Base-by-base conservation (phyloP, 2,329 filamentous ascomycete species). In the Verticillium isaacii region DNA sequence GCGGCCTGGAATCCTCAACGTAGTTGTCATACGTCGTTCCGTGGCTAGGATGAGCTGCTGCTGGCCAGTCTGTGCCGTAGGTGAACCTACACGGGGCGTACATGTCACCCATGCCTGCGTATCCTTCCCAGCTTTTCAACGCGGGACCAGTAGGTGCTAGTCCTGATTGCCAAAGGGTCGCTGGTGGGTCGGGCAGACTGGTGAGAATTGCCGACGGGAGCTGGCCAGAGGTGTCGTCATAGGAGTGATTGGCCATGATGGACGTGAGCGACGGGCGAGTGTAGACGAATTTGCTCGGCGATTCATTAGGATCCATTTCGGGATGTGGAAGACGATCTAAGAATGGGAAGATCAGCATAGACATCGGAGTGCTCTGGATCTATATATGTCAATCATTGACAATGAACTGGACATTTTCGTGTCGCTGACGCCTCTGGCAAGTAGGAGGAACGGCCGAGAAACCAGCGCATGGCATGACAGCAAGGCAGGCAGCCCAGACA, bases 261-360 rank as follows among this genome's bases (percentile, higher is more conserved):
- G 15, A 25, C 36, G 9, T 52, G 32, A 14, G 9, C 3, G 12
- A 23, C 15, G 17, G 17, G 32, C 12, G 17, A 58, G 56, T 37
- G 57, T 65, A 64, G 45, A 60, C 61, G 62, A 63, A 64, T 23
- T 17, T 36, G 34, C 62, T 63, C 4, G 59, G 59, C n/a, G 62
- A 63, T 11, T 15, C 19, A 19, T 55, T 32, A 52, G 58, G 50
- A 11, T 52, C 25, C 8, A 29, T 32, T 2, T 61, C 39, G 23
- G 19, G 25, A 32, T 61, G 11, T 32, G 19, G 32, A 58, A 8
- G 34, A 25, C 34, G 12, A 60, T 32, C 23, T 19, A 7, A 14
- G 23, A 12, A 61, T 19, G 50, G 23, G 50, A 34, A 19, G 17
- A 54, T 59, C 55, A 39, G 23, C n/a, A 37, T 11, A 32, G 29